A percentile compares a stretch with the other conserved stretches of the same genome.
Evolutionary conservation across 768 basidiomycete genomes (phyloP).

Genomic region (Candolleomyces efflorescens): DNA sequence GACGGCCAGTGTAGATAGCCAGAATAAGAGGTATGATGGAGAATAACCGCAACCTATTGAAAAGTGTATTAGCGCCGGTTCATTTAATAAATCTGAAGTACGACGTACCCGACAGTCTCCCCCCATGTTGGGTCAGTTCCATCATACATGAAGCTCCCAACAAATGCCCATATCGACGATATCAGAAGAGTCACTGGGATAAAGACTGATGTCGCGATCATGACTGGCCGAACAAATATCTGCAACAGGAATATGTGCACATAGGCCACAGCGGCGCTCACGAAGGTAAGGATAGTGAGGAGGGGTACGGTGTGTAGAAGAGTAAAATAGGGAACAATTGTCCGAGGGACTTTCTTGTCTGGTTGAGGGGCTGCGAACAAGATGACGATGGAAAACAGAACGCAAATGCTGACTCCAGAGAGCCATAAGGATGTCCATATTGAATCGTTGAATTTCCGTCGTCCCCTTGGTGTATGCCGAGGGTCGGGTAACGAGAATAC

Average conservation of each 20-base stretch:
- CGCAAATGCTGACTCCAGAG: slow-evolving; percentile 51
- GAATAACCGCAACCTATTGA: slow-evolving; percentile 67
- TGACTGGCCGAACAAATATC: slow-evolving; percentile 80
- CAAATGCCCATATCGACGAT: slow-evolving; percentile 77
- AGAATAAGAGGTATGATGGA: slow-evolving; percentile 69
- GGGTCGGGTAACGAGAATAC: slow-evolving; percentile 79
- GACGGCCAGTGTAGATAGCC: slow-evolving; percentile 65
- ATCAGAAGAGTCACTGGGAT: slow-evolving; percentile 71
- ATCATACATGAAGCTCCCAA: slow-evolving; percentile 66
- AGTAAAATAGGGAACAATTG: slow-evolving; percentile 58
- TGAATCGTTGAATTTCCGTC: slow-evolving; percentile 72
- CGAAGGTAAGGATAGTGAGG: slow-evolving; percentile 64
- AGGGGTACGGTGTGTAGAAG: slow-evolving; percentile 76
- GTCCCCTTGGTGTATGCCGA: slow-evolving; percentile 55
- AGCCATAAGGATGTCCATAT: slow-evolving; percentile 70
- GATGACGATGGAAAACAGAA: slow-evolving; percentile 60
- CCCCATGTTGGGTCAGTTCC: slow-evolving; percentile 68
- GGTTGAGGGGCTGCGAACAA: slow-evolving; percentile 46
- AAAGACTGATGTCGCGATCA: slow-evolving; percentile 72
- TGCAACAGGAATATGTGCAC: slow-evolving; percentile 71
- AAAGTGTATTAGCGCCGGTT: slow-evolving; percentile 10
- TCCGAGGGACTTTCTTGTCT: slow-evolving; percentile 33
- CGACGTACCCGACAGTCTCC: slow-evolving; percentile 69
- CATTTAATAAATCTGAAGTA: background rate
- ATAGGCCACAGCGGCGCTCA: slow-evolving; percentile 71